Conservation (phyloP, 805 yeast genomes). For the Starmerella sp. region DNA sequence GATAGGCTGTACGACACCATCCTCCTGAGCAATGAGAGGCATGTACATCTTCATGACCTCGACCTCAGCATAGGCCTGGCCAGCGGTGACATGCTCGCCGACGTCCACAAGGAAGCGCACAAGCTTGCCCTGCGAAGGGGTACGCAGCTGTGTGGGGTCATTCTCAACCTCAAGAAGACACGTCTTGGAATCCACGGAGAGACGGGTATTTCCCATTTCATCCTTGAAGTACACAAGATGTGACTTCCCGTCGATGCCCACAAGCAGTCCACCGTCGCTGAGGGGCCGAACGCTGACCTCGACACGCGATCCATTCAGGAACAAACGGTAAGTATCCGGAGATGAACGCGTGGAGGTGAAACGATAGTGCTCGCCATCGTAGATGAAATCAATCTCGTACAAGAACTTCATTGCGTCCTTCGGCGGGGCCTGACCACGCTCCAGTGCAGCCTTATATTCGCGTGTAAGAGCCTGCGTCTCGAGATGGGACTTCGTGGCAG, state of each 20-base stretch:
- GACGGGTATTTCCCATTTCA: conserved; percentile 88
- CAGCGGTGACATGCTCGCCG: conserved; percentile 85
- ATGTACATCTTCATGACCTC: conserved; percentile 99
- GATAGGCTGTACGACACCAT: conserved; percentile 81
- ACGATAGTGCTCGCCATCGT: conserved; percentile 84
- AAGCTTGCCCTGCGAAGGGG: conserved; percentile 98
- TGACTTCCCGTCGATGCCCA: conserved; percentile 82
- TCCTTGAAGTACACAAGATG: conserved; percentile 97
- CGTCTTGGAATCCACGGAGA: conserved; percentile 91
- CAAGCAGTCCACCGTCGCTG: conserved; percentile 87
- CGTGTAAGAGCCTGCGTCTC: conserved; percentile 58
- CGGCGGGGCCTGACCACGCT: conserved; percentile 90
- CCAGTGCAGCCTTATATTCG: conserved; percentile 66
- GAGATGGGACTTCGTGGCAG: conserved; percentile 87
- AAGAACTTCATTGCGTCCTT: conserved; percentile 72
- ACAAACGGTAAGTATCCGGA: conserved; percentile 70
- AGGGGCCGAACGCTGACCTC: conserved; percentile 80
- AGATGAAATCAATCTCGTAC: conserved; percentile 88
- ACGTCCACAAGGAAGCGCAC: conserved; percentile 87
- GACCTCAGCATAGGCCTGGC: conserved; percentile 94
- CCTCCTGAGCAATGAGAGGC: conserved; percentile 90
- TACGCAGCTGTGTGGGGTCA: conserved; percentile 96
- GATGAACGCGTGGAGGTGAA: conserved; percentile 94
- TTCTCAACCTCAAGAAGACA: conserved; percentile 89
- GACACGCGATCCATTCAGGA: conserved; percentile 84